These are phyloP conservation scores for Gloeophyllum trabeum DNA, from an alignment of 768 basidiomycete species.

Conservation along the genomic window DNA sequence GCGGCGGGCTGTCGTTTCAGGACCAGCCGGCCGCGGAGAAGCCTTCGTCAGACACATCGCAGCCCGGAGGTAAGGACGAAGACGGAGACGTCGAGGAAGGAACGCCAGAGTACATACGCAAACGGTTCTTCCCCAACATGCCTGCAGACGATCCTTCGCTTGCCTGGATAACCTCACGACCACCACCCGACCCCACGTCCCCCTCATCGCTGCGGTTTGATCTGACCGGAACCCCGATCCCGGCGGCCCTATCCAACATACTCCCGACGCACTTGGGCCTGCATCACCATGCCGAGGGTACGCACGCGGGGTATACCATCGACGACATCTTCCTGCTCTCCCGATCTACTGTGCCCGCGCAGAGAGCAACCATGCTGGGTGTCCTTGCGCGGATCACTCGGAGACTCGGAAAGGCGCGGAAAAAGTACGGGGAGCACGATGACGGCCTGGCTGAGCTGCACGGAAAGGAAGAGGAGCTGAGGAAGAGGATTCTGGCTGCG, in stretches of 20 bases:
- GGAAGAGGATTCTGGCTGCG: slow-evolving; percentile 54
- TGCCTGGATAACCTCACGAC: slow-evolving; percentile 57
- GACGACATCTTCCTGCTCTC: slow-evolving; percentile 76
- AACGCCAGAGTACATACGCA: slow-evolving; percentile 74
- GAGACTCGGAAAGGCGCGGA: slow-evolving; percentile 15
- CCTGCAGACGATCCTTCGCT: slow-evolving; percentile 61
- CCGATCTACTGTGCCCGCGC: slow-evolving; percentile 73
- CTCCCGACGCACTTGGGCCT: slow-evolving; percentile 81
- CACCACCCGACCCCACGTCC: slow-evolving; percentile 16
- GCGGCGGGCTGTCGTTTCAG: neutral
- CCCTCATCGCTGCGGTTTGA: slow-evolving; percentile 44
- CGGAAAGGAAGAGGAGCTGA: slow-evolving; percentile 28
- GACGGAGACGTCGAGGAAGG: slow-evolving; percentile 38
- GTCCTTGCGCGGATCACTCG: slow-evolving; percentile 51
- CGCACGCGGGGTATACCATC: slow-evolving; percentile 80
- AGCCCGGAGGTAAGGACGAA: too few relatives aligned
- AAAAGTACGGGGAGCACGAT: slow-evolving; percentile 14
- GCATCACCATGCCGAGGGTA: slow-evolving; percentile 79
- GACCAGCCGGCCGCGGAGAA: slow-evolving; percentile 1
- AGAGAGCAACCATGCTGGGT: slow-evolving; percentile 73
- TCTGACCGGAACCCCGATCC: slow-evolving; percentile 61
- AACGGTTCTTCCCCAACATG: slow-evolving; percentile 69
- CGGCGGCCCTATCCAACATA: slow-evolving; percentile 33
- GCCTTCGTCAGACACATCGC: neutral
- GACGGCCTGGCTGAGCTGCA: slow-evolving; percentile 22